Evolutionary conservation across 179 eudicot species (phyloP).

Genomic region (Kewa caespitosa): DNA sequence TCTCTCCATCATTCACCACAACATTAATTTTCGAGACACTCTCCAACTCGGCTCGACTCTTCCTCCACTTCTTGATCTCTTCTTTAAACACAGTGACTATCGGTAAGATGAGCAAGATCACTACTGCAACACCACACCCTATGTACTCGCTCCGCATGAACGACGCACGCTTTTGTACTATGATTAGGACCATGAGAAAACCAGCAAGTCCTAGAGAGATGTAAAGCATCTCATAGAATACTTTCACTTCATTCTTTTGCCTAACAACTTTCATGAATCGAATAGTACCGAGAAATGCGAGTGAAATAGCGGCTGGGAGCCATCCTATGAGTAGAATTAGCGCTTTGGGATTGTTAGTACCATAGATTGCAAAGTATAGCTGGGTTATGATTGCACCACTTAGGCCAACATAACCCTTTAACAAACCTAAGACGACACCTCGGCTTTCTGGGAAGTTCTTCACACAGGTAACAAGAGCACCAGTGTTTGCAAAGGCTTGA

Average conservation of each 20-base stretch:
- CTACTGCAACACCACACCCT: conserved; percentile 17
- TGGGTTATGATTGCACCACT: conserved; percentile 50
- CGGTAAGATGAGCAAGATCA: conserved; percentile 17
- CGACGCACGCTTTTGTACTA: conserved; percentile 17
- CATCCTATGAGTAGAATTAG: conserved; percentile 36
- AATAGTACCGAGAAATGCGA: conserved; percentile 27
- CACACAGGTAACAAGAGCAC: conserved; percentile 46
- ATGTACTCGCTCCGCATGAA: conserved; percentile 19
- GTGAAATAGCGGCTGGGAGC: conserved; percentile 30
- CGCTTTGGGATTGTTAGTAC: conserved; percentile 25
- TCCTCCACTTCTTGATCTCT: conserved; percentile 19
- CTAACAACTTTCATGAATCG: conserved; percentile 29
- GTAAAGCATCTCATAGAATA: conserved; percentile 35
- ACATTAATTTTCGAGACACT: conserved; percentile 8
- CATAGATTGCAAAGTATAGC: conserved; percentile 35
- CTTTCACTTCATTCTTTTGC: conserved; percentile 25
- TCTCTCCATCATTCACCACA: neutral
- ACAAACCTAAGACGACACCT: conserved; percentile 37
- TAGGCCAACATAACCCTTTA: conserved; percentile 40
- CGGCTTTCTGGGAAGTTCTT: conserved; percentile 46
- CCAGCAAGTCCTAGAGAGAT: conserved; percentile 28
- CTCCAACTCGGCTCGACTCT: neutral
- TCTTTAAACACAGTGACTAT: conserved; percentile 26
- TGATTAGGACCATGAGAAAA: conserved; percentile 32
- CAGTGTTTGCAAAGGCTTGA: conserved; percentile 40